A percentile compares a stretch with the other conserved stretches of the same genome.
phyloP scores from a whole-genome alignment of 1,284 basidiomycete species.

The Fomitopsis schrenkii region DNA sequence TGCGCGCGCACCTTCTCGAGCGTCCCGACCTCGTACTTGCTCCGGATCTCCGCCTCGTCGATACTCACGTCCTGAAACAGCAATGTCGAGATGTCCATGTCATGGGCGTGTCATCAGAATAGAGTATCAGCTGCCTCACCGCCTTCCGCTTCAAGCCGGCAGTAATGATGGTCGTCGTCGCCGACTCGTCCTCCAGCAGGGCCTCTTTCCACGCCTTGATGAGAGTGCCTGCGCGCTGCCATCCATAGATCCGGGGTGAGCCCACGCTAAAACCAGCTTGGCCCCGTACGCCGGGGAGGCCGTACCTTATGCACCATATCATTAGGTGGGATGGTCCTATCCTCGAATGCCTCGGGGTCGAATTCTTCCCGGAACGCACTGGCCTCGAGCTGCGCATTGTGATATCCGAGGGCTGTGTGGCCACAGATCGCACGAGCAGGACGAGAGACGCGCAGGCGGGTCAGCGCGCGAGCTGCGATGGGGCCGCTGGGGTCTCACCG shows the following conservation, averaged over 20 bases:
- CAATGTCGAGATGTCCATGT: neutral
- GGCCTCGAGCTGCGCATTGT: conserved; percentile 89
- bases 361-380: conserved; percentile 89
- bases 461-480: neutral
- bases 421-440: neutral
- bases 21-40: conserved; percentile 52
- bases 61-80: conserved; percentile 48
- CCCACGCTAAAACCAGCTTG: conserved; percentile 8
- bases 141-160: conserved; percentile 66
- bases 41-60: conserved; percentile 66
- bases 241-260: conserved; percentile 1
- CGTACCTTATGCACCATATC: conserved; percentile 77
- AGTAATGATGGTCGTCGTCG: conserved; percentile 41
- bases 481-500: conserved; percentile 42
- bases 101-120: neutral
- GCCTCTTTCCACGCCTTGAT: conserved; percentile 75
- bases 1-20: conserved; percentile 53
- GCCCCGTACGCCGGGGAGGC: conserved; percentile 3
- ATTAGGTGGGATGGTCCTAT: conserved; percentile 77
- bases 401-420: conserved; percentile 66
- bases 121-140: conserved; percentile 36
- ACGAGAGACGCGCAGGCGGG: conserved; percentile 1
- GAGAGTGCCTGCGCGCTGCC: conserved; percentile 69
- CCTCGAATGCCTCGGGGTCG: conserved; percentile 70
- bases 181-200: conserved; percentile 63